Evolutionary conservation across 768 basidiomycete species (phyloP), one percentile per base, ranked within the genome.

Genomic region (Agaricus subrufescens): DNA sequence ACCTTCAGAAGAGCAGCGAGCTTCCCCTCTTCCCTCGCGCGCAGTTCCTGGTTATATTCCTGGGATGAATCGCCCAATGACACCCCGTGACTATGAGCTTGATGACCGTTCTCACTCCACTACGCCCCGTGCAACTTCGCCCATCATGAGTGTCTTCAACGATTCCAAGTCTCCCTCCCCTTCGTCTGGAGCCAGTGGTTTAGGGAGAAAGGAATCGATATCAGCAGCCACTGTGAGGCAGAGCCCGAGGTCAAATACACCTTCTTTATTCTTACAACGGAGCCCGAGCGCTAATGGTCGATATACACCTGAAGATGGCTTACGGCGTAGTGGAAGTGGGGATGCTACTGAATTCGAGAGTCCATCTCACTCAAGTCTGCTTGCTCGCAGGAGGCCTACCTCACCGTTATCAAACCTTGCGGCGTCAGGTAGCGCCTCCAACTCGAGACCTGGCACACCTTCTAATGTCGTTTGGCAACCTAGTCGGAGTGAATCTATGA

Each of bases 61-160:
- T 25, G 91, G 91, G 10, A 94, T 94, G 91, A 88, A 89, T 23
- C 76, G 91, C 42, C 91, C 91, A 15, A 91, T 93, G 87, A 93
- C 91, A 5, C 91, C 91, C n/a, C 85, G 84, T 54, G 87, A 90
- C 60, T 72, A 80, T 31, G 91, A 91, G 47, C 66, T 77, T 29
- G 88, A 91, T 57, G 81, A 83, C 62, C 73, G 80, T 44, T 84
- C 84, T 8, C 86, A 83, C 56, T 88, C 86, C 0, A 84, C 86
- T 46, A 94, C 91, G 3, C 91, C 91, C 55, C 86, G 91, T 53
- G 90, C 91, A 15, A 84, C 84, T 15, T 86, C 87, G 0, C 86
- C 86, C 43, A 76, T 76, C 46, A 71, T 73, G 55, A 62, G 59
- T 14, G 53, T 58, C n/a, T 47, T 69, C 69, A 56, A 50, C 71